phyloP scores from a whole-genome alignment of 1,139 yeast genomes.

The Taiozyma sp. region DNA sequence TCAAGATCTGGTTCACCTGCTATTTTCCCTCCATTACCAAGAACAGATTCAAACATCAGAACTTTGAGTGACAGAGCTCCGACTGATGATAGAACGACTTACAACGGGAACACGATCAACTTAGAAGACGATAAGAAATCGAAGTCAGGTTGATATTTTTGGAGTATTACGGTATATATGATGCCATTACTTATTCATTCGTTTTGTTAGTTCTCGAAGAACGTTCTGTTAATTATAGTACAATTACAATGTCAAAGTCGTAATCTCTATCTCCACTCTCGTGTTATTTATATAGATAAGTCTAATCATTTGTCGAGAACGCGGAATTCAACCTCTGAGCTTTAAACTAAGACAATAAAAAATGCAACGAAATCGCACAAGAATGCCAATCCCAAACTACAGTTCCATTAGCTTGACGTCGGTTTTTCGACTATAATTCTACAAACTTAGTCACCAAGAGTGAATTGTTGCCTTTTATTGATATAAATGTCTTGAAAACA shows the following conservation, averaged over 20 bases:
- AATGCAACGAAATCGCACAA: too few species aligned
- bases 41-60: slow-evolving; percentile 20
- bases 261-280: too few species aligned
- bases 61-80: slow-evolving; percentile 25
- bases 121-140: slow-evolving; percentile 34
- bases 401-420: too few species aligned
- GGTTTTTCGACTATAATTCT: too few species aligned
- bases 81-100: slow-evolving; percentile 31
- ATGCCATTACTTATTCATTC: background rate
- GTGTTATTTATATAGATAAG: too few species aligned
- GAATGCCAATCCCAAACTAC: too few species aligned
- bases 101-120: slow-evolving; percentile 43
- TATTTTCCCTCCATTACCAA: slow-evolving; percentile 8
- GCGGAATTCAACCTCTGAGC: too few species aligned
- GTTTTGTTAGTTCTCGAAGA: background rate
- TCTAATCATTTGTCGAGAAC: too few species aligned
- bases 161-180: background rate
- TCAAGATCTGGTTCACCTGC: slow-evolving; percentile 3
- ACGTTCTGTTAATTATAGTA: background rate
- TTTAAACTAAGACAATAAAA: too few species aligned
- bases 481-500: background rate
- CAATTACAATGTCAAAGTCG: background rate
- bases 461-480: background rate
- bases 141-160: background rate
- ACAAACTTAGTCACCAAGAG: background rate